Evolutionary conservation across 257 asterid species (phyloP).

Genomic region (Thymus mandschuricus): DNA sequence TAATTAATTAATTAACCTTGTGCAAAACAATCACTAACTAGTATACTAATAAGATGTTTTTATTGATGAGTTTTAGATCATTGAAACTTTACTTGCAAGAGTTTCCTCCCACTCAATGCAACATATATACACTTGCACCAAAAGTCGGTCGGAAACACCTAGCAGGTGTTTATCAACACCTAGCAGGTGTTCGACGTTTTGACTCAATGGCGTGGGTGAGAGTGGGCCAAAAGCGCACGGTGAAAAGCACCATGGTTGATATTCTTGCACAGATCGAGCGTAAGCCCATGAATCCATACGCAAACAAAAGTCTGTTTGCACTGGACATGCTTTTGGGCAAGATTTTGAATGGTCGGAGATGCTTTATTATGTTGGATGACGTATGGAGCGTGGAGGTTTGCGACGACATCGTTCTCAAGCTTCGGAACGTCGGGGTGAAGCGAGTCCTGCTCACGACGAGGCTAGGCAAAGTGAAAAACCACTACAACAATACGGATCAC

Average conservation of each 20-base stretch:
- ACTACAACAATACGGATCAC: background rate
- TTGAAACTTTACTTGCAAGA: conserved; percentile 60
- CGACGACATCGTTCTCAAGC: background rate
- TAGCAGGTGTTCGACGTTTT: too few species aligned
- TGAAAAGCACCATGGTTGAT: too few species aligned
- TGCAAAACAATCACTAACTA: background rate
- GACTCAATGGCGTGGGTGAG: too few species aligned
- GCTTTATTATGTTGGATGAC: background rate
- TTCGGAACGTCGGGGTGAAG: background rate
- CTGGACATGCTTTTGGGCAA: background rate
- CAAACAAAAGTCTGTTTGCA: too few species aligned
- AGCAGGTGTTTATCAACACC: too few species aligned
- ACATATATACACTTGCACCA: conserved; percentile 51
- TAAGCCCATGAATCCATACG: too few species aligned
- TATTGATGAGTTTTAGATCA: background rate
- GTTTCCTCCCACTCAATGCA: conserved; percentile 67
- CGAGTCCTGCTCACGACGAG: background rate
- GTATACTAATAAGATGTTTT: background rate
- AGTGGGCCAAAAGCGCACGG: too few species aligned
- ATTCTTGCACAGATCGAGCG: too few species aligned
- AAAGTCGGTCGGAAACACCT: background rate
- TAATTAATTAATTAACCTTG: too few species aligned
- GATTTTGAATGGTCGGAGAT: background rate
- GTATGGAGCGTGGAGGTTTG: background rate
- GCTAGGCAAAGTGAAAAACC: background rate